These are phyloP conservation scores for Myrica gale DNA, from an alignment of 306 rosid species.

Conservation along the genomic window DNA sequence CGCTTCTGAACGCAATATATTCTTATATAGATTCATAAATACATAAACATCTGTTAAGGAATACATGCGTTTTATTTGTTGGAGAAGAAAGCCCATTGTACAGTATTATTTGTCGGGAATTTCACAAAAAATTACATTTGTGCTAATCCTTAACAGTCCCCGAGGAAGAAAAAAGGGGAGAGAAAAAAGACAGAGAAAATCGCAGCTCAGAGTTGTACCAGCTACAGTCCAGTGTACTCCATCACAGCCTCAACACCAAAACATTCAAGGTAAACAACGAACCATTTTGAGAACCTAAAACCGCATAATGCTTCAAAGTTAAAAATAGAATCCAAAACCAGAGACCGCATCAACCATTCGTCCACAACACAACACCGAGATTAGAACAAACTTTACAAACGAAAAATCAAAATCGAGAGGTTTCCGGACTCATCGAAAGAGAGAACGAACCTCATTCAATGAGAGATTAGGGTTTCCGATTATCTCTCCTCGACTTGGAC, in stretches of 20 bases:
- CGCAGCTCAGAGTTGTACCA: not conserved
- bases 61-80: not conserved
- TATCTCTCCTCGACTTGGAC: not conserved
- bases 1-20: not conserved
- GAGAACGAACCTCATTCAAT: constrained; percentile 8
- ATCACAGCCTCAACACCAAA: not conserved
- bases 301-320: too few species aligned
- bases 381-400: not conserved
- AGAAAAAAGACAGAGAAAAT: not conserved
- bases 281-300: too few species aligned
- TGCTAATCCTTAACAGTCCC: not conserved
- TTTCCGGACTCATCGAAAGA: not conserved
- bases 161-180: not conserved
- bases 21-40: not conserved
- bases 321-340: not conserved
- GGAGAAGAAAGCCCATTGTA: not conserved
- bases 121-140: not conserved
- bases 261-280: too few species aligned
- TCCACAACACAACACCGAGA: not conserved
- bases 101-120: not conserved
- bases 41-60: not conserved
- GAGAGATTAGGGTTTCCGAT: constrained; percentile 9
- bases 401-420: not conserved
- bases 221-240: not conserved
- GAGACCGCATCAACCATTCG: not conserved